Base-by-base conservation (phyloP, 1,139 yeast genomes). In the Taphrina pruni region DNA sequence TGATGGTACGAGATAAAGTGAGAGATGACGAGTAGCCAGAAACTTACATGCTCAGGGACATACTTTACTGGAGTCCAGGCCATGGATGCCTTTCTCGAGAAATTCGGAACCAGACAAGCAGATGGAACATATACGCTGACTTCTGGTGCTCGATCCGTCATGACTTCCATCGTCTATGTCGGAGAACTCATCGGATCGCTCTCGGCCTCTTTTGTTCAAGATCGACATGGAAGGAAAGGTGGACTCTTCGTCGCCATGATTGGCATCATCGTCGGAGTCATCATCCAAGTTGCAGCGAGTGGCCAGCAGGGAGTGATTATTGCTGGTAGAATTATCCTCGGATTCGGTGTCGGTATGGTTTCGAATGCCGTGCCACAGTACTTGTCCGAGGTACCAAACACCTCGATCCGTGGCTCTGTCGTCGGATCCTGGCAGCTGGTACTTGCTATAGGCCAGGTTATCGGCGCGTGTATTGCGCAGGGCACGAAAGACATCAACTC, bases 321-420 rank as follows among this genome's bases (percentile, higher is more conserved):
- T 79, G 72, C 83, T 80, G 80, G 83, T 74, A 75, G 88, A 81
- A 78, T 82, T 64, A 77, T 84, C 72, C 82, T 83, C 62, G 87
- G 88, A 61, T 77, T 87, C 69, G 89, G 88, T 76, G 88, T 88
- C 69, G 92, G 92, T 74, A 82, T 84, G 58, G 84, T 87, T 43
- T 83, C 90, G 20, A 88, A 88, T 48, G 80, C 85, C 66, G 83
- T 85, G 66, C 90, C 91, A 60, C 79, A 88, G 78, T 87, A 87
- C 77, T 87, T 87, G 79, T 82, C 88, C 71, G 92, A 88, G 79
- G 83, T 87, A 72, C 84, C 90, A 54, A 92, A 92, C 70, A 86
- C 84, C 75, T 82, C 83, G 73, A 80, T 87, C 71, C 84, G 93
- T 80, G 92, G 92, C 77, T 41, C 64, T 38, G 62, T 70, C 46